Evolutionary conservation across 192 early-diverging fungal genomes (phyloP), one percentile per base, ranked within the genome.

Genomic region (Podila horticola): DNA sequence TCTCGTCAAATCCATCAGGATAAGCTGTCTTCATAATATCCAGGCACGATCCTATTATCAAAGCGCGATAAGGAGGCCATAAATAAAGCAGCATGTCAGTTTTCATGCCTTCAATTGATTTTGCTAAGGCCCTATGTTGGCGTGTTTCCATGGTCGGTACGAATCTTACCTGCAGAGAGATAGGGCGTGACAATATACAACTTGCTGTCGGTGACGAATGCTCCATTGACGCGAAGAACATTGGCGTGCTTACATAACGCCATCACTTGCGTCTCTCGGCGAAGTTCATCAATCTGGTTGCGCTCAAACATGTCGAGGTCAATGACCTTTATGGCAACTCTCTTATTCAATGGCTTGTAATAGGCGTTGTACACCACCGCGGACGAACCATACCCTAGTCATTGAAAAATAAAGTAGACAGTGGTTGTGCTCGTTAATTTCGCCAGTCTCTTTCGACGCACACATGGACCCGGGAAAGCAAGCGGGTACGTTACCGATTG

Each of bases 271-370:
- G 95, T 95, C 83, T 96, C 95, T 70, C 94, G 71, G 31, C 95
- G 74, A 36, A 96, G 87, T 84, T 96, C 95, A 76, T 96, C 95
- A 76, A 96, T 96, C 83, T 96, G 95, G 74, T 94, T 94, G 22
- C 95, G 84, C 72, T 95, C 94, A 91, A 96, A 96, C 87, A 90
- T 90, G 75, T 96, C 95, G 75, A 96, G 81, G 75, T 96, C 94
- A 84, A 96, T 95, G 67, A 95, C 90, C 71, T 96, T 96, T 55
- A 95, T 87, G 15, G 92, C 93, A 20, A 96, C 91, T 22, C 84
- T 67, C 72, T 89, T 91, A 57, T 90, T 88, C 22, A 86, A 61
- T 1, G 94, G 93, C 58, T 90, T 90, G 73, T 95, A 95, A 64
- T 86, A 85, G 17, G 95, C 95, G 58, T 86, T 88, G 75, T 95